Evolutionary conservation across 306 rosid genomes (phyloP).

Genomic region (Senna siamea): DNA sequence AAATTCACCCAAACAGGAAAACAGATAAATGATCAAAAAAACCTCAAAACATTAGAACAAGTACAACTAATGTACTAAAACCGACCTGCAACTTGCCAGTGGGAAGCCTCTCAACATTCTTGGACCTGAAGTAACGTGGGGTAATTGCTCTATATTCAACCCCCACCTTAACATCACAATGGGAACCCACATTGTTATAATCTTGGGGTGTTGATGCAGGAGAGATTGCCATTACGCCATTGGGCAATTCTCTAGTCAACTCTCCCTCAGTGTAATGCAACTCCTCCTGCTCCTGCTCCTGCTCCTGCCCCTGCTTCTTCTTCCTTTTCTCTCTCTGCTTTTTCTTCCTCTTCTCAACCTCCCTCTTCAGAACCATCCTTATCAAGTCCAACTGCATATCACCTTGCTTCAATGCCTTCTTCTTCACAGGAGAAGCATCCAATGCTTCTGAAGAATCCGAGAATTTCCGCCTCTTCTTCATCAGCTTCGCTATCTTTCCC

Average conservation of each 20-base stretch:
- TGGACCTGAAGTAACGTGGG: slow-evolving; percentile 77
- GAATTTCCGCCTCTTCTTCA: slow-evolving; percentile 60
- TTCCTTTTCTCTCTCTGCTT: slow-evolving; percentile 32
- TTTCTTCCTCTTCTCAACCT: slow-evolving; percentile 74
- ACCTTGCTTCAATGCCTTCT: slow-evolving; percentile 57
- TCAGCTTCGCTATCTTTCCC: slow-evolving; percentile 48
- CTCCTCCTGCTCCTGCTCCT: slow-evolving; percentile 39
- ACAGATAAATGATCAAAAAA: not conserved
- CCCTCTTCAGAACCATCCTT: slow-evolving; percentile 84
- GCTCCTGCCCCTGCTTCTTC: slow-evolving; percentile 33
- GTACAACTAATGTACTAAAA: not conserved
- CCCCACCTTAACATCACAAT: slow-evolving; percentile 62
- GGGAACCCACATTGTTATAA: slow-evolving; percentile 65
- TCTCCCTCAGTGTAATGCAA: slow-evolving; percentile 50
- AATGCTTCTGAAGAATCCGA: slow-evolving; percentile 47
- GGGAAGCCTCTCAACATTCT: slow-evolving; percentile 80
- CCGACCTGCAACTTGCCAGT: slow-evolving; percentile 72
- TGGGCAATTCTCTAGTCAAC: slow-evolving; percentile 79
- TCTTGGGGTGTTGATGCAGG: slow-evolving; percentile 56
- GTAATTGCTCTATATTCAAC: slow-evolving; percentile 44
- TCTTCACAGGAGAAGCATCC: slow-evolving; percentile 48
- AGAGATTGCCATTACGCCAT: slow-evolving; percentile 94
- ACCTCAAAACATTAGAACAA: not conserved
- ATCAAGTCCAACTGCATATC: slow-evolving; percentile 80
- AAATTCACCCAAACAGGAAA: slow-evolving; percentile 23